Conservation (phyloP, 164 flowering plant species). For the Amborella trichopoda region DNA sequence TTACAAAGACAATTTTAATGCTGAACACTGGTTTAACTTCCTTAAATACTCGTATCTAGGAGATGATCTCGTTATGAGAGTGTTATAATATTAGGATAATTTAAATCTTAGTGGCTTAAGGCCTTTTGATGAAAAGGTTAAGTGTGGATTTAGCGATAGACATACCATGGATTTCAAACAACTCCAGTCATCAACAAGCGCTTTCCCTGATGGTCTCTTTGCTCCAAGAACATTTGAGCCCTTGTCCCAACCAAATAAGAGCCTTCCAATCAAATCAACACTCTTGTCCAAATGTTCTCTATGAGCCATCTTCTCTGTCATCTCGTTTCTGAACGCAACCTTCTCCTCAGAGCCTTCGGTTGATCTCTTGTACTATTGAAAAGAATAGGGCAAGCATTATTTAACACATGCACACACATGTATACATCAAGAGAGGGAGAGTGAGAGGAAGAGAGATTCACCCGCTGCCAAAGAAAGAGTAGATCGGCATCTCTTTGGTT, state of each 20-base stretch:
- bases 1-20: too few species aligned
- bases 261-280: slow-evolving; percentile 43
- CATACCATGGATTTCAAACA: slow-evolving; percentile 78
- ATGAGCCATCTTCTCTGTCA: slow-evolving; percentile 38
- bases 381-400: not conserved
- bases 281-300: slow-evolving; percentile 60
- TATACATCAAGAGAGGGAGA: not conserved
- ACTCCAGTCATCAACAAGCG: slow-evolving; percentile 80
- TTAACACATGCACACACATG: not conserved
- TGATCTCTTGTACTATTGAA: slow-evolving; percentile 36
- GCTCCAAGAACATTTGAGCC: slow-evolving; percentile 28
- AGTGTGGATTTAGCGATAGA: too few species aligned
- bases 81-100: too few species aligned
- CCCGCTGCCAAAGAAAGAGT: slow-evolving; percentile 66
- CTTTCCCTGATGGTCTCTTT: slow-evolving; percentile 34
- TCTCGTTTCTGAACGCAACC: slow-evolving; percentile 34
- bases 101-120: too few species aligned
- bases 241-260: slow-evolving; percentile 45
- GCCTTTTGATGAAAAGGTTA: too few species aligned
- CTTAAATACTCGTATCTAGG: too few species aligned
- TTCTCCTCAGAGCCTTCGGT: slow-evolving; percentile 26
- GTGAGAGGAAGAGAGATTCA: slow-evolving; percentile 10
- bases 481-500: slow-evolving; percentile 93
- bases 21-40: too few species aligned
- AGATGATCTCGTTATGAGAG: too few species aligned